Base-by-base conservation (phyloP, 2,329 filamentous ascomycete genomes). In the Drechslerella coelobrocha region DNA sequence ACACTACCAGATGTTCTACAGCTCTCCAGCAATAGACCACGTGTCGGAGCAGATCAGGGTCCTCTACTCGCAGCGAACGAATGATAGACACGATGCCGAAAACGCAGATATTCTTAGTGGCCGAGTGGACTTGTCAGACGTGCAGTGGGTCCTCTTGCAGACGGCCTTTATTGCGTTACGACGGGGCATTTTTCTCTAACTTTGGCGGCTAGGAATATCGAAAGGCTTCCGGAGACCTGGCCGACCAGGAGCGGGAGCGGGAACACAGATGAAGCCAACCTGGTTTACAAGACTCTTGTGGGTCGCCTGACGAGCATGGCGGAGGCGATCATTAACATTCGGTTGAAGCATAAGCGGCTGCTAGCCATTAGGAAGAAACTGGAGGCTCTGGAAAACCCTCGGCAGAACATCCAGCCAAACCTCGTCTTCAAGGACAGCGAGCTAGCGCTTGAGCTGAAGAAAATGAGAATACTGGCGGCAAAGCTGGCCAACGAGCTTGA, bases 341-440 rank as follows among this genome's bases (percentile, higher is more conserved):
- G 86, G 52, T 74, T 79, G 0, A 82, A 86, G 59, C 82, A 89
- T 73, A 77, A 81, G 0, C 78, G 80, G 1, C 79, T 90, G 3
- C 77, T 80, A 0, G 77, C 78, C 14, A 86, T 89, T 68, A 84
- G 86, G 68, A 84, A 82, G 37, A 88, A 88, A 19, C 88, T 88
- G 0, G 82, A 84, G 59, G 91, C 89, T 76, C 88, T 90, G 45
- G 86, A 90, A 60, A 85, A 88, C 37, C 83, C 97, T 75, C 90
- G 92, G 0, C 84, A 91, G 19, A 88, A 83, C 39, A 81, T 97
- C 72, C 85, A 89, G 61, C 88, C 88, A 76, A 86, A 90, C 73
- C 85, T 91, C 61, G 88, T 90, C 63, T 92, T 97, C 78, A 93
- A 97, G 80, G 94, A 96, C 79, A 84, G 87, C 14, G 86, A 97